phyloP scores from a whole-genome alignment of 352 stramenopile genomes.

The Pythium biforme region DNA sequence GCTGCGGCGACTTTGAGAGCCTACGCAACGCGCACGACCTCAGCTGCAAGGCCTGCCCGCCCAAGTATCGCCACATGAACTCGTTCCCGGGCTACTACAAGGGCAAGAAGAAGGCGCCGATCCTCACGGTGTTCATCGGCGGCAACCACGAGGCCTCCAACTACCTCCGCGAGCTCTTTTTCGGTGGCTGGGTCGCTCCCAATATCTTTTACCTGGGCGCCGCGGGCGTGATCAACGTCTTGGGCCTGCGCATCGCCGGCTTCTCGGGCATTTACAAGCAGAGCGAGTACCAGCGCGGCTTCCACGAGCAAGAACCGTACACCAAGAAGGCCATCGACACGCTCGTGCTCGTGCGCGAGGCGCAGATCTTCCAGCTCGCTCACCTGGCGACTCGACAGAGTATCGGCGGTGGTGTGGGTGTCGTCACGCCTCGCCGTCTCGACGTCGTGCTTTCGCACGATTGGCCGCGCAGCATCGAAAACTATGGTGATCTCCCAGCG shows the following conservation, averaged over 20 bases:
- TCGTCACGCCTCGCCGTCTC: slow-evolving; percentile 52
- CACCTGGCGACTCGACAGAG: slow-evolving; percentile 52
- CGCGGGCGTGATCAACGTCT: slow-evolving; percentile 90
- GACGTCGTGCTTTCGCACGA: slow-evolving; percentile 97
- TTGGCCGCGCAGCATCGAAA: slow-evolving; percentile 96
- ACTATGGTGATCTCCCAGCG: slow-evolving; percentile 87
- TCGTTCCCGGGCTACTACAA: slow-evolving; percentile 96
- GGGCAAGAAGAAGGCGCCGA: slow-evolving; percentile 86
- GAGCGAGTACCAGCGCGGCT: slow-evolving; percentile 35
- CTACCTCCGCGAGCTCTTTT: slow-evolving; percentile 95
- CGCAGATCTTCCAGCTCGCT: slow-evolving; percentile 92
- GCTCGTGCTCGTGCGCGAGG: slow-evolving; percentile 70
- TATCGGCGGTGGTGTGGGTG: no score
- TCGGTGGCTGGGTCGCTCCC: slow-evolving; percentile 97
- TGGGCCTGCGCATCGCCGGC: slow-evolving; percentile 92
- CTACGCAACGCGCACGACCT: slow-evolving; percentile 74
- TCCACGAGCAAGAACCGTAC: slow-evolving; percentile 24
- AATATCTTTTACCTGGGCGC: slow-evolving; percentile 99
- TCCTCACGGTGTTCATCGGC: slow-evolving; percentile 96
- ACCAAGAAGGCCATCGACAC: slow-evolving; percentile 80
- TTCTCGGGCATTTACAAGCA: slow-evolving; percentile 95
- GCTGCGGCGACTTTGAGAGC: slow-evolving; percentile 83
- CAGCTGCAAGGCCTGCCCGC: slow-evolving; percentile 94
- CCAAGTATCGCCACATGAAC: slow-evolving; percentile 92
- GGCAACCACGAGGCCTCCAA: slow-evolving; percentile 99